Base-by-base conservation (phyloP, 2,329 filamentous ascomycete genomes). In the Stagonosporopsis rhizophila region DNA sequence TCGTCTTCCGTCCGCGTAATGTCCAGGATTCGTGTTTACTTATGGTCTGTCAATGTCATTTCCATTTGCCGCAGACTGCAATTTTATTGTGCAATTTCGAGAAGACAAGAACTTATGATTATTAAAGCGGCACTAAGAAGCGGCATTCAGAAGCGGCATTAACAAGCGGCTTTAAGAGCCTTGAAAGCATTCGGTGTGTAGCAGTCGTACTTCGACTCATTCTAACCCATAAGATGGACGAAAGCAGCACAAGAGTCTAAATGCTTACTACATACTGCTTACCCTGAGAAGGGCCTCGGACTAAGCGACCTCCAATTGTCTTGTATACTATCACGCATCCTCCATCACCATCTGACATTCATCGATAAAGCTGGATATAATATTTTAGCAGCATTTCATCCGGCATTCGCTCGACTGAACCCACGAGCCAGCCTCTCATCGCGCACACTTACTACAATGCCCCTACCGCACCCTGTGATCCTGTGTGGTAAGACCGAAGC, bases 401-500 rank as follows among this genome's bases (percentile, higher is more conserved):
- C 22, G 6, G 15, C 15, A 42, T 34, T 17, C 25, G 6, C 11
- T 40, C 25, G 6, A 23, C 4, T 22, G 7, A 35, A 34, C 9
- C 1, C 12, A 9, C 25, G 30, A 22, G 17, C 9, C 12, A 15
- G 6, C 4, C 9, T 22, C 25, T 6, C 5, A 6, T 17, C 14
- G 4, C 35, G 44, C 6, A 20, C 28, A n/a, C 17, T 47, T 9
- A 8, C 20, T 1, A 30, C 42, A n/a, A 53, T 53, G 50, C n/a
- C 37, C 17, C 17, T 8, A 8, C 28, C 50, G 6, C 50, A 47
- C 17, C 58, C 53, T 6, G 49, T 60, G 11, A 40, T 60, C 6
- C 28, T 60, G 1, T 60, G 58, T 30, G 53, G 58, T 9, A 60
- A 47, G 25, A 58, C 48, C 11, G 53, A 57, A 37, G 38, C 41